Evolutionary conservation across 2,329 filamentous ascomycete genomes (phyloP).

Genomic region (Diaporthe citrichinensis): DNA sequence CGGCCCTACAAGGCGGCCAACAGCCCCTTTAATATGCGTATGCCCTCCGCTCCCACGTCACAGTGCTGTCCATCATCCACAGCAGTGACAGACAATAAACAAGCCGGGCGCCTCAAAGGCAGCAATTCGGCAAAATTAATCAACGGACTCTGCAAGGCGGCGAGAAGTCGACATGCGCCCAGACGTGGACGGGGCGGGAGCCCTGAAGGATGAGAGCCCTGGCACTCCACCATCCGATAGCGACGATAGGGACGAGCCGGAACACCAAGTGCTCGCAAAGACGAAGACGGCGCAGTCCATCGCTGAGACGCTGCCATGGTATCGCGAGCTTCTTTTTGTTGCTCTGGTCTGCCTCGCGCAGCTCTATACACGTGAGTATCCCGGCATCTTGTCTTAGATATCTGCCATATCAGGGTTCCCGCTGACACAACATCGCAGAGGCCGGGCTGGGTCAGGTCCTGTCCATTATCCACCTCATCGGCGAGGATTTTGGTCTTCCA

Average conservation of each 20-base stretch:
- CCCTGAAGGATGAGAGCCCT: background rate
- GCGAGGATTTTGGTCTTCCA: slow-evolving; percentile 55
- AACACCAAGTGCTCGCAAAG: slow-evolving; percentile 23
- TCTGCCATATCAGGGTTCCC: background rate
- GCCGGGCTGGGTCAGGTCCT: slow-evolving; percentile 37
- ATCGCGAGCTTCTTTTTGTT: slow-evolving; percentile 39
- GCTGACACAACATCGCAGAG: slow-evolving; percentile 32
- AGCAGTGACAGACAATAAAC: background rate
- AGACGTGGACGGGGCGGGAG: background rate
- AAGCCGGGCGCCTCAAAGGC: background rate
- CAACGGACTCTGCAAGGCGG: background rate
- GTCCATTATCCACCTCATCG: slow-evolving; percentile 59
- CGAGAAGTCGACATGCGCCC: background rate
- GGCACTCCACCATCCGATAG: background rate
- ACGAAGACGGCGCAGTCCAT: slow-evolving; percentile 33
- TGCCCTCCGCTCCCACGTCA: background rate
- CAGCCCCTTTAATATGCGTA: background rate
- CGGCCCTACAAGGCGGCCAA: background rate
- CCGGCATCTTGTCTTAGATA: background rate
- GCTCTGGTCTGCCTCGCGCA: slow-evolving; percentile 37
- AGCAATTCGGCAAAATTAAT: background rate
- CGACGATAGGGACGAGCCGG: slow-evolving; percentile 26
- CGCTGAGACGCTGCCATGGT: slow-evolving; percentile 39
- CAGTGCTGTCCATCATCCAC: background rate
- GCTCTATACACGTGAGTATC: slow-evolving; percentile 38